These are phyloP conservation scores for Aspergillus nidulans DNA, from an alignment of 495 filamentous ascomycete genomes.

Conservation along the genomic window DNA sequence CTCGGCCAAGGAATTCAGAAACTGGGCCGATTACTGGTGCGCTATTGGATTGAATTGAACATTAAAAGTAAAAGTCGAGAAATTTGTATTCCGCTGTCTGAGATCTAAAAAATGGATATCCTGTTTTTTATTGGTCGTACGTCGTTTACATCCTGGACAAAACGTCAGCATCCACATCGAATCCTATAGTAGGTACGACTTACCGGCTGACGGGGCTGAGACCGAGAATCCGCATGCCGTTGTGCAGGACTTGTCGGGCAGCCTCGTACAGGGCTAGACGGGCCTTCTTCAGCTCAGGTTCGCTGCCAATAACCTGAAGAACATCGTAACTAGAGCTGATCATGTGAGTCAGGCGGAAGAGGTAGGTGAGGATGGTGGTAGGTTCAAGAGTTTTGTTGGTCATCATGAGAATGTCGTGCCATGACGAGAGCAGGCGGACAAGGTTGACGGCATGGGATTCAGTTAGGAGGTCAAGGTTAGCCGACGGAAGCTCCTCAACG, in stretches of 20 bases:
- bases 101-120: background rate
- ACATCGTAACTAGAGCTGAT: conserved; percentile 81
- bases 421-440: conserved; percentile 54
- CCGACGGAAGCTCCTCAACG: conserved; percentile 40
- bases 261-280: conserved; percentile 80
- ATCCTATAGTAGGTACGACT: conserved; percentile 13
- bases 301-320: conserved; percentile 71
- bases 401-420: conserved; percentile 59
- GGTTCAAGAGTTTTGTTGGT: conserved; percentile 63
- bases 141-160: conserved; percentile 15
- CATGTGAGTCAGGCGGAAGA: conserved; percentile 84
- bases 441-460: conserved; percentile 56
- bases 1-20: background rate
- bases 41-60: background rate
- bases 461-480: conserved; percentile 54
- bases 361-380: conserved; percentile 68
- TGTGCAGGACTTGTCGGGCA: conserved; percentile 70
- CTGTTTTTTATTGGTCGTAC: background rate
- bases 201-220: conserved; percentile 71
- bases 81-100: conserved; percentile 8
- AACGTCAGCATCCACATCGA: background rate
- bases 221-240: conserved; percentile 80
- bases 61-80: background rate
- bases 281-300: conserved; percentile 65
- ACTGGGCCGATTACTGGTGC: background rate